Evolutionary conservation across 2,329 filamentous ascomycete genomes (phyloP), one percentile per base, ranked within the genome.

Genomic region (Dactylellina sp.): DNA sequence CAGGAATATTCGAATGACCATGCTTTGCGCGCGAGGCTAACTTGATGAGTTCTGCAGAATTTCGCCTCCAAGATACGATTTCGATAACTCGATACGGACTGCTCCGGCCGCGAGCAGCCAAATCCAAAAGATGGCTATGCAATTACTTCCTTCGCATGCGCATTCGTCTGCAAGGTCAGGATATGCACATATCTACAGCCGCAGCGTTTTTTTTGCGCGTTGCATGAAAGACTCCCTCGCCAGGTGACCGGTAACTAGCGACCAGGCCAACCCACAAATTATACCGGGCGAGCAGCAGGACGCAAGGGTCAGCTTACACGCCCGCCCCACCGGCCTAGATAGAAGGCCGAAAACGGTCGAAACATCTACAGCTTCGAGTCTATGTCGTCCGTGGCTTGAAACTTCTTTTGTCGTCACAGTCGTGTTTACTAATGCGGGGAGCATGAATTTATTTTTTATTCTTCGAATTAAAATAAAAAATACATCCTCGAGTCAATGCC

Each of bases 241-340:
- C 70, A 61, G 70, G 70, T 74, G 70, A 66, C 61, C 44, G 70
- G 70, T 62, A 57, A 20, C 61, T 39, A 65, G 60, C 68, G 53
- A 64, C 70, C 55, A 74, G 61, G 52, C 55, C 53, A 59, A 60
- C 39, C 22, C 40, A 25, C 22, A 61, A 18, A 25, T 42, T 35
- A 9, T 24, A 35, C 32, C 37, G 44, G 46, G 46, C 53, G 44
- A 61, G 47, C 28, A 44, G 47, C 28, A 25, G 35, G 32, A 56
- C 35, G 64, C 61, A 65, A 74, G 70, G 70, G 70, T 74, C 61
- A 74, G 70, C 70, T 74, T 74, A 74, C 70, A 59, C 57, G 46
- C 14, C 28, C 28, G 47, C 55, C 64, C 53, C 55, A 61, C 64
- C 28, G 16, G 16, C n/a, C 32, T 24, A 40, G 16, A 18, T 32